These are phyloP conservation scores for Phoma sp. DNA, from an alignment of 2,329 filamentous ascomycete genomes.

Conservation along the genomic window DNA sequence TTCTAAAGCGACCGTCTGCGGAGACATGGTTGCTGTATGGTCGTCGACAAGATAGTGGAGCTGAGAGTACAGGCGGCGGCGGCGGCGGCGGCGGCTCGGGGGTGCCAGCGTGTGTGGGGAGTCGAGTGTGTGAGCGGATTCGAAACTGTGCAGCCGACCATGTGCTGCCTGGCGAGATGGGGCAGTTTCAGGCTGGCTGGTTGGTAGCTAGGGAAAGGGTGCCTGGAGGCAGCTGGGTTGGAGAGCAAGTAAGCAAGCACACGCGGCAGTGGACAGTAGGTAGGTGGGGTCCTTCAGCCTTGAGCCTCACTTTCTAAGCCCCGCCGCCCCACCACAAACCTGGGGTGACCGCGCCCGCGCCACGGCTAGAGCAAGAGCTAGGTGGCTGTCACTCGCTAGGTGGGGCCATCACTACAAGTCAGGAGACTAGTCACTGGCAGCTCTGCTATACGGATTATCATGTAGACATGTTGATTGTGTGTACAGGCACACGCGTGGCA, in stretches of 20 bases:
- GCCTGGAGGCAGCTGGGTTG: background rate
- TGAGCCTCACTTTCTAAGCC: conserved; percentile 6
- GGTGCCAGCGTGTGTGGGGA: background rate
- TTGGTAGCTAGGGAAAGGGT: background rate
- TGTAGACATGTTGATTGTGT: background rate
- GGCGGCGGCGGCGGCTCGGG: conserved; percentile 4
- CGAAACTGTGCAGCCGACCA: background rate
- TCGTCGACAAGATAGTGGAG: background rate
- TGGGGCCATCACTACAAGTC: background rate
- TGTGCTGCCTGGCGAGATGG: background rate
- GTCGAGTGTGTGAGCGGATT: background rate
- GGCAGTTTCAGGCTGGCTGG: background rate
- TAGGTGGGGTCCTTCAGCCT: background rate
- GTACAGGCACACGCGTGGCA: background rate
- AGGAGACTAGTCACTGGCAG: background rate
- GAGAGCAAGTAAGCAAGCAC: background rate
- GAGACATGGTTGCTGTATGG: conserved; percentile 30
- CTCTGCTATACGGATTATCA: background rate
- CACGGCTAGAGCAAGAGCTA: too few relatives aligned
- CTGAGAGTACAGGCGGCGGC: background rate
- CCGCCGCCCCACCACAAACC: conserved; percentile 9
- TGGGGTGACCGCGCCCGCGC: conserved; percentile 5
- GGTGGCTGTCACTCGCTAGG: conserved; percentile 1
- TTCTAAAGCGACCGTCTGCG: conserved; percentile 1
- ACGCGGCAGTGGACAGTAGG: too few relatives aligned